phyloP scores from a whole-genome alignment of 2,329 filamentous ascomycete species.

The Mycosphaerella sp. region DNA sequence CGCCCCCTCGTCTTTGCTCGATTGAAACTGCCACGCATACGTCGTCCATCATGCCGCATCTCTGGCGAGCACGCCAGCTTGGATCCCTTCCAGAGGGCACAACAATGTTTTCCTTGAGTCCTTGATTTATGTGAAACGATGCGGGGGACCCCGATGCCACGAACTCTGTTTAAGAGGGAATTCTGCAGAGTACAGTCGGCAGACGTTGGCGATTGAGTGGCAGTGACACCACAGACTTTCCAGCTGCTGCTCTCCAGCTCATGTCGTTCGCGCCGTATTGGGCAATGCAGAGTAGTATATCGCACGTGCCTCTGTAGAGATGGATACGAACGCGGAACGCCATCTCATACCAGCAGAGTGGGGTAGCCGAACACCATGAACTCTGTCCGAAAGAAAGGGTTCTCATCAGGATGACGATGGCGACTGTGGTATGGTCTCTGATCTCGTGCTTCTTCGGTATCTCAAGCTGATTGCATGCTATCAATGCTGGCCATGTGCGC shows the following conservation, averaged over 20 bases:
- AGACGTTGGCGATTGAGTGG: background rate
- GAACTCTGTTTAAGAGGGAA: background rate
- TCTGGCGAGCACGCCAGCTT: background rate
- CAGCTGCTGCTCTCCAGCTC: background rate
- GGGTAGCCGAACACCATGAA: conserved; percentile 16
- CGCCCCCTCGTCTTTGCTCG: background rate
- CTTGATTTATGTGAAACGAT: background rate
- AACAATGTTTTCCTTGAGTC: background rate
- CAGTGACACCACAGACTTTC: background rate
- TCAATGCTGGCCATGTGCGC: conserved; percentile 13
- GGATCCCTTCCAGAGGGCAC: background rate
- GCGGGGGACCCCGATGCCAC: background rate
- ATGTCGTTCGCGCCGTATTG: background rate
- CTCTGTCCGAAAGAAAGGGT: conserved; percentile 17
- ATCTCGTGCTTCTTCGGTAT: conserved; percentile 15
- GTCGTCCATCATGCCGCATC: background rate
- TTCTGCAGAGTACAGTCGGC: background rate
- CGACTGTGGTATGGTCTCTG: conserved; percentile 8
- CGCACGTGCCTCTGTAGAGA: conserved; percentile 4
- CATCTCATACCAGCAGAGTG: conserved; percentile 11
- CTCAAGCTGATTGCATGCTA: conserved; percentile 27
- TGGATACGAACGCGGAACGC: conserved; percentile 4
- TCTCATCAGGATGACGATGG: conserved; percentile 8
- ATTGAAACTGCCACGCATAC: background rate
- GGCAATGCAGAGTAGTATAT: background rate